phyloP scores from a whole-genome alignment of 2,329 filamentous ascomycete genomes.

The Fusarium hainanense region DNA sequence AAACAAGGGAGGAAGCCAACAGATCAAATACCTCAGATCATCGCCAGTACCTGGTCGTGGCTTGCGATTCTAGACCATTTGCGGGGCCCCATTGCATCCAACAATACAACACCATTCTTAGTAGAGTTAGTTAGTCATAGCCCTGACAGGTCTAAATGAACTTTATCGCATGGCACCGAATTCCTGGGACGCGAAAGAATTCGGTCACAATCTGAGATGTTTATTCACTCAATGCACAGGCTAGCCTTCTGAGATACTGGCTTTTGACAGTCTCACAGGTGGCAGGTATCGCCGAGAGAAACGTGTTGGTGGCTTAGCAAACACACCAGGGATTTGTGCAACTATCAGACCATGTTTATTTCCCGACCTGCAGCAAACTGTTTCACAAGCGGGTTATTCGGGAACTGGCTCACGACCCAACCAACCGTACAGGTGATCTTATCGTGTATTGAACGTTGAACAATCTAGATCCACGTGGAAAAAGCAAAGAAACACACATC shows the following conservation, averaged over 20 bases:
- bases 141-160: not conserved
- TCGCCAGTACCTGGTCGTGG: not conserved
- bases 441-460: not conserved
- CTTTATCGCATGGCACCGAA: not conserved
- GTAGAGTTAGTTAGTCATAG: not conserved
- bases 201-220: not conserved
- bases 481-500: not conserved
- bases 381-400: not conserved
- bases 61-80: constrained; percentile 34
- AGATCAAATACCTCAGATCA: constrained; percentile 1
- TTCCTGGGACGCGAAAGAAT: not conserved
- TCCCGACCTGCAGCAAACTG: not conserved
- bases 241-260: not conserved
- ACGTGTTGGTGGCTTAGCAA: not conserved
- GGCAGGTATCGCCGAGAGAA: not conserved
- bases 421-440: not conserved
- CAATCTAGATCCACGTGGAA: not conserved
- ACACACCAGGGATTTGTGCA: not conserved
- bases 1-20: not conserved
- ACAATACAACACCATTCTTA: not conserved
- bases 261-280: not conserved
- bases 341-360: not conserved
- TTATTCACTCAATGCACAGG: not conserved
- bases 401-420: not conserved
- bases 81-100: constrained; percentile 19